Evolutionary conservation across 805 yeast genomes (phyloP), one percentile per base, ranked within the genome.

Genomic region (Candida alai): DNA sequence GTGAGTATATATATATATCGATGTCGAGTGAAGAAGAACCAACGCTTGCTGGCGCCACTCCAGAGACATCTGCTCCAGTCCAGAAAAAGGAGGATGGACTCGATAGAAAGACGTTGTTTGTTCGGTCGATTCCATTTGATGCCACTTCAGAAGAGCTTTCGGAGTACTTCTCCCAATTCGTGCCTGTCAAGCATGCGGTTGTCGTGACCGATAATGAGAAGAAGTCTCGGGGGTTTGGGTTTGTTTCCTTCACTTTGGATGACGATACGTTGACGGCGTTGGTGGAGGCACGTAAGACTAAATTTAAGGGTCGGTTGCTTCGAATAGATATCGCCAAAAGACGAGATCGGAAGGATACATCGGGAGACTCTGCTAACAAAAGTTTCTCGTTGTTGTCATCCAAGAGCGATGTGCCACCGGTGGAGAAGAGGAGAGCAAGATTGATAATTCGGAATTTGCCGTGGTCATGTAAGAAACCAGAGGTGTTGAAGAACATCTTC

Each of bases 161-260:
- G 1, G 85, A 84, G 46, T 88, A 73, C 58, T 93, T 93, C 54
- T 83, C 97, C 2, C 87, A 87, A 44, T 82, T 88, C 62, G 90
- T 86, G 4, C 98, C 98, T 5, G 94, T 90, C 9, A 88, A 82
- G 60, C 98, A 93, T 60, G 95, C 97, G 2, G 89, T 88, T 28
- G 74, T 93, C 26, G 97, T 93, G 12, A 82, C 70, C 24, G 96
- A 89, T 52, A 67, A 68, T 8, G 77, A 81, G 22, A 76, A 84
- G 35, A 71, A 81, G 28, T 86, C 96, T 3, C 74, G 89, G 56
- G 97, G 98, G 2, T 93, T 89, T 60, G 98, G 98, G 3, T 93
- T 93, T 58, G 98, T 88, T 11, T 81, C 95, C 23, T 93, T 93
- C 58, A 76, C 84, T 2, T 60, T 74, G 31, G 88, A 85, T 43